A percentile compares a stretch with the other conserved stretches of the same genome.
Evolutionary conservation across 202 grass and related monocot genomes (phyloP).

Genomic region (Bolboschoenoplectus hybrid): DNA sequence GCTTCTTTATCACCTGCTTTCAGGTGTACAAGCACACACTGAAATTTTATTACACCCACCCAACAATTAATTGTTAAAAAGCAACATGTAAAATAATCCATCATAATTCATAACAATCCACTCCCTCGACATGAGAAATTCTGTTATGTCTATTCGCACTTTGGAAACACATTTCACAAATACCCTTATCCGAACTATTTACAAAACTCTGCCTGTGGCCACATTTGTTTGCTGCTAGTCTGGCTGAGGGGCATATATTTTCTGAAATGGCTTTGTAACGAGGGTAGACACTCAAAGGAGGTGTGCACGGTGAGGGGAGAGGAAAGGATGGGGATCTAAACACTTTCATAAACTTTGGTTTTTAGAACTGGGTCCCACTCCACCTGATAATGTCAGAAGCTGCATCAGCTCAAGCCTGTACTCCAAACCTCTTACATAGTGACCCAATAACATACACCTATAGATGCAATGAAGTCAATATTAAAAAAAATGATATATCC

Average conservation of each 20-base stretch:
- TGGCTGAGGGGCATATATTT: background rate
- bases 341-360: constrained; percentile 30
- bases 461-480: constrained; percentile 33
- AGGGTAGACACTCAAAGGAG: background rate
- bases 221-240: constrained; percentile 3
- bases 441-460: constrained; percentile 98
- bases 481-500: constrained; percentile 5
- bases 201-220: constrained; percentile 14
- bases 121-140: background rate
- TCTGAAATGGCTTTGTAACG: constrained; percentile 22
- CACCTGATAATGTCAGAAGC: constrained; percentile 65
- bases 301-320: background rate
- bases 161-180: constrained; percentile 18
- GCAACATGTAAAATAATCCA: background rate
- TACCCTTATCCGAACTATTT: constrained; percentile 28
- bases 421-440: constrained; percentile 89
- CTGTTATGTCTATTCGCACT: constrained; percentile 15
- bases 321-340: background rate
- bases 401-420: constrained; percentile 76
- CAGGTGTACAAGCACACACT: background rate
- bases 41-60: constrained; percentile 18
- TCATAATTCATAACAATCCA: background rate
- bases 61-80: constrained; percentile 13
- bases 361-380: constrained; percentile 45
- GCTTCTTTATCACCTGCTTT: background rate